Base-by-base conservation (phyloP, 2,329 filamentous ascomycete species). In the Paraphaeosphaeria minitans region DNA sequence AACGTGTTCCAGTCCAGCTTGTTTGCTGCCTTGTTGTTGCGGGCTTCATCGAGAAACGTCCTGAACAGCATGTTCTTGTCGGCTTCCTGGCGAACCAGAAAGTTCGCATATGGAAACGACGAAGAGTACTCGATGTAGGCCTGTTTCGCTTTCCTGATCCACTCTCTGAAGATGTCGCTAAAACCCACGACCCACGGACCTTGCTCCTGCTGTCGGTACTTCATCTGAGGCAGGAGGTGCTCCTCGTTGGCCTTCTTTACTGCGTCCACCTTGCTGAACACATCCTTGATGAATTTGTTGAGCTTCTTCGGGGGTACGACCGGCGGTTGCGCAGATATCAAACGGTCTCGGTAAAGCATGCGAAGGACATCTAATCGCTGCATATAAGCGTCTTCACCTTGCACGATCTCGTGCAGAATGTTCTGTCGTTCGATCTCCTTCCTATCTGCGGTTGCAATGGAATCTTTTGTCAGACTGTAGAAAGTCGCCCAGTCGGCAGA, bases 151-250 rank as follows among this genome's bases (percentile, higher is more conserved):
- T 97, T 98, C 63, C 95, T 87, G 62, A 98, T 97, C 95, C 95
- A 99, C 79, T 99, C 95, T 58, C 95, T 85, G 82, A 99, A 98
- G 51, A 99, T 92, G 71, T 98, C 95, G 73, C 93, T 97, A 78
- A 97, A 97, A 3, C 95, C 95, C 13, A 86, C 83, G 58, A 99
- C 89, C 88, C 93, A 99, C 0, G 95, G 95, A 0, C 95, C 95
- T 79, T 99, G 94, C 74, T 98, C 95, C 70, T 95, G 91, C 75
- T 99, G 95, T 27, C 95, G 88, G 74, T 98, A 99, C 73, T 98
- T 98, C 68, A 99, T 85, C 75, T 97, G 94, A 1, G 94, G 90
- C 24, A 99, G 81, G 21, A 99, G 84, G 74, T 95, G 89, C 62
- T 97, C 93, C 75, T 96, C 95, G 77, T 98, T 98, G 67, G 93